A percentile compares a stretch with the other conserved stretches of the same genome.
Conservation (phyloP, 2,329 filamentous ascomycete species). For the Xylaria sp. region DNA sequence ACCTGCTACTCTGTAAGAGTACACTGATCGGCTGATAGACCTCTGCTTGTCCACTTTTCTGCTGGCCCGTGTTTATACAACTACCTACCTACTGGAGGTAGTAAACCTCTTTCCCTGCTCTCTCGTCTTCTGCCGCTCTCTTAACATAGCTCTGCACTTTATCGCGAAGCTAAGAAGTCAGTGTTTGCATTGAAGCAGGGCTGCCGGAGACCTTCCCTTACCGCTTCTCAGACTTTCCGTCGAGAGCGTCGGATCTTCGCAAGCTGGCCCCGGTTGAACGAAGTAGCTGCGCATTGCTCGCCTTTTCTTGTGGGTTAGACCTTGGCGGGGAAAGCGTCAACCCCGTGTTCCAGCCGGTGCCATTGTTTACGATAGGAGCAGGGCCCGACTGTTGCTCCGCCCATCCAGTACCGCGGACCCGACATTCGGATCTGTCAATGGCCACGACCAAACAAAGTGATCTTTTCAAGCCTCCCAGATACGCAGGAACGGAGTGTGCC, state of each 20-base stretch:
- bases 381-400: slow-evolving; percentile 22
- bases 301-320: slow-evolving; percentile 7
- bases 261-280: slow-evolving; percentile 9
- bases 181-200: slow-evolving; percentile 18
- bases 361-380: slow-evolving; percentile 15
- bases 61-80: slow-evolving; percentile 15
- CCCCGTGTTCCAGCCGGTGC: slow-evolving; percentile 8
- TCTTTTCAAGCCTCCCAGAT: slow-evolving; percentile 42
- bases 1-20: slow-evolving; percentile 2
- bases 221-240: slow-evolving; percentile 5
- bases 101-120: too few relatives aligned
- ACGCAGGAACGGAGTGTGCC: slow-evolving; percentile 42
- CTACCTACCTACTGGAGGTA: slow-evolving; percentile 21
- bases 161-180: slow-evolving; percentile 17
- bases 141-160: slow-evolving; percentile 23
- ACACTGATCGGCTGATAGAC: slow-evolving; percentile 30
- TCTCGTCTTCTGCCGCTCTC: too few relatives aligned
- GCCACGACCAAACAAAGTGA: slow-evolving; percentile 45
- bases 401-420: slow-evolving; percentile 30
- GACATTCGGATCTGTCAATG: slow-evolving; percentile 45
- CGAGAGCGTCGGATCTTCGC: slow-evolving; percentile 17
- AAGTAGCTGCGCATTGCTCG: slow-evolving; percentile 5
- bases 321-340: slow-evolving; percentile 30
- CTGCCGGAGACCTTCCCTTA: slow-evolving; percentile 11
- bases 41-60: slow-evolving; percentile 36